Evolutionary conservation across 345 rosid genomes (phyloP).

Genomic region (Gossypium bickii): DNA sequence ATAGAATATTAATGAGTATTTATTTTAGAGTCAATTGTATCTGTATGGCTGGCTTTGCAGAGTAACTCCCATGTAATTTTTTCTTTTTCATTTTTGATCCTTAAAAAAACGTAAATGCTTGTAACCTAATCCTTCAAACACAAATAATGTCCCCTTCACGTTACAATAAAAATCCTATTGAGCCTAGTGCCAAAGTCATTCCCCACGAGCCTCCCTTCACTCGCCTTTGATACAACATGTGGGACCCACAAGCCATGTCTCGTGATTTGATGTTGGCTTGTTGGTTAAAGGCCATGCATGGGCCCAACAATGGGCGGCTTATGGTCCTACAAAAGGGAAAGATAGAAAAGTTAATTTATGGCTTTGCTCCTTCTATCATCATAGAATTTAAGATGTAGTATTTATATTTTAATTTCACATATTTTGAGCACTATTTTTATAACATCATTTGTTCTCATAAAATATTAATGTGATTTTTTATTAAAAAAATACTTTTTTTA

Average conservation of each 20-base stretch:
- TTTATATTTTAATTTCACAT: no score
- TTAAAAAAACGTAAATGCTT: background rate
- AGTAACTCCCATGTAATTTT: background rate
- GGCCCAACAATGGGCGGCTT: constrained; percentile 11
- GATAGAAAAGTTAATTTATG: no score
- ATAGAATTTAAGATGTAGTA: no score
- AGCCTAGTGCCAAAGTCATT: background rate
- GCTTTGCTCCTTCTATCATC: no score
- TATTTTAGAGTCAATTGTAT: background rate
- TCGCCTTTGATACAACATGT: background rate
- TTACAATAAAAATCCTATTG: background rate
- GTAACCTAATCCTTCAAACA: background rate
- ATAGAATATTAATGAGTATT: background rate
- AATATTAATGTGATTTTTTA: no score
- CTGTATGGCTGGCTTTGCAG: background rate
- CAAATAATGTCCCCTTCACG: background rate
- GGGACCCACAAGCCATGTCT: constrained; percentile 4
- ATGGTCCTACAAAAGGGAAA: background rate
- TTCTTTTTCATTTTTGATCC: background rate
- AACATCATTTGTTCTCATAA: no score
- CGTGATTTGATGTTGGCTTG: constrained; percentile 30
- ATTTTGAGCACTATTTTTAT: no score
- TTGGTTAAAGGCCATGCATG: constrained; percentile 18
- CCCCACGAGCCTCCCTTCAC: constrained; percentile 3
- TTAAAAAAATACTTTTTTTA: no score